Conservation (phyloP, 1,284 basidiomycete species). For the Coriolopsis trogii region DNA sequence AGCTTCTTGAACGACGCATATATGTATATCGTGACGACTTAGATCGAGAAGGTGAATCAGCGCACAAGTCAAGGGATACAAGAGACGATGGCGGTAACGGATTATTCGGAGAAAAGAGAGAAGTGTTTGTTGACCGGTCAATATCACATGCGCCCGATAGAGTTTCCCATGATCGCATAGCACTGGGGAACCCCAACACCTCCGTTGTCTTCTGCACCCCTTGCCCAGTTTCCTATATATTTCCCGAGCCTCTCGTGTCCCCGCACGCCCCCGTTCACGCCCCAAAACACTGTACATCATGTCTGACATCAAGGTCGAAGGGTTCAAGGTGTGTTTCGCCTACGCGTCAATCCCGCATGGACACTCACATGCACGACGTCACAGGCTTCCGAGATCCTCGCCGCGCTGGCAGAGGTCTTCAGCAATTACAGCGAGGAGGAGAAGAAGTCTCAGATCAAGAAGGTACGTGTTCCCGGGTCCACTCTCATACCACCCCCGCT, state of each 20-base stretch:
- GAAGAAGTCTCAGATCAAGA: slow-evolving; percentile 83
- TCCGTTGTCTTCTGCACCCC: not conserved
- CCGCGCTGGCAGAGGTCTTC: slow-evolving; percentile 66
- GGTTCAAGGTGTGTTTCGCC: slow-evolving; percentile 37
- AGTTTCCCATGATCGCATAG: slow-evolving; percentile 8
- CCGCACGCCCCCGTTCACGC: not conserved
- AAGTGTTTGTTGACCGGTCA: slow-evolving; percentile 1
- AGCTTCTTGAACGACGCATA: too few species aligned
- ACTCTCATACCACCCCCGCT: not conserved
- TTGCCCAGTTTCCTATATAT: slow-evolving; percentile 10
- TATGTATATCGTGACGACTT: too few species aligned
- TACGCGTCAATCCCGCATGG: not conserved
- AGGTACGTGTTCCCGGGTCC: slow-evolving; percentile 50
- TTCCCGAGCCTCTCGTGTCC: not conserved
- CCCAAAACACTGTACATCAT: slow-evolving; percentile 23
- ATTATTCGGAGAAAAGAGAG: not conserved
- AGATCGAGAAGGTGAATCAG: too few species aligned
- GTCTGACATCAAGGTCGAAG: slow-evolving; percentile 41
- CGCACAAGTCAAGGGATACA: too few species aligned
- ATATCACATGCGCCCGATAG: slow-evolving; percentile 12
- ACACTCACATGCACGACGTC: not conserved
- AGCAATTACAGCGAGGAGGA: slow-evolving; percentile 69
- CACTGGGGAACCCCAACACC: not conserved
- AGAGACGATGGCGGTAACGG: not conserved
- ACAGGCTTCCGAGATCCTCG: slow-evolving; percentile 75